Conservation (phyloP, 306 rosid species). For the Datisca glomerata region DNA sequence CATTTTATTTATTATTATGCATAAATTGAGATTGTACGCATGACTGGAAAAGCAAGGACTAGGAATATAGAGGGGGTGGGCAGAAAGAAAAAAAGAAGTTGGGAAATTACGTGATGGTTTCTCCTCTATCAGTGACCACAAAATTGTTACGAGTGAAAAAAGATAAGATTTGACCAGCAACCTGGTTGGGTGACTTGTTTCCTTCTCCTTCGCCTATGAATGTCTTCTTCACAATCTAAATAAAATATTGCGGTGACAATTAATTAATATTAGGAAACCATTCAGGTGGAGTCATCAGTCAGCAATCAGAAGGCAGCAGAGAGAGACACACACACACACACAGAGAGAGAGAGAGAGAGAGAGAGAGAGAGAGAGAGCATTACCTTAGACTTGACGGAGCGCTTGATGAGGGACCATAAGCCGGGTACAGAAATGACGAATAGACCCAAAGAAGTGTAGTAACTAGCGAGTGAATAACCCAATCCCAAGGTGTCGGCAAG, state of each 20-base stretch:
- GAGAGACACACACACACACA: background rate
- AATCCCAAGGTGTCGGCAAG: slow-evolving; percentile 26
- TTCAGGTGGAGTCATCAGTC: too few species aligned
- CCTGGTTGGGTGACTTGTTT: slow-evolving; percentile 44
- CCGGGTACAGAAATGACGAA: slow-evolving; percentile 94
- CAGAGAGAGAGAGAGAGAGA: background rate
- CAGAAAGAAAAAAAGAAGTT: background rate
- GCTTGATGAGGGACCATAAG: slow-evolving; percentile 96
- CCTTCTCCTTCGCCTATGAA: slow-evolving; percentile 40
- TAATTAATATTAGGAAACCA: too few species aligned
- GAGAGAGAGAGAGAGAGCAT: background rate
- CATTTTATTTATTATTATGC: too few species aligned
- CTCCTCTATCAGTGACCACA: slow-evolving; percentile 64
- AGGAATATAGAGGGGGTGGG: too few species aligned
- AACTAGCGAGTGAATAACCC: slow-evolving; percentile 79
- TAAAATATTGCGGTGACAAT: too few species aligned
- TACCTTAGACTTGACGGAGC: slow-evolving; percentile 92
- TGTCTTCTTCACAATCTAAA: slow-evolving; percentile 81
- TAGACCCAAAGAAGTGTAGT: slow-evolving; percentile 90
- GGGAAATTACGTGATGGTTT: slow-evolving; percentile 58
- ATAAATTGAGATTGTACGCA: too few species aligned
- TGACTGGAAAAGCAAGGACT: too few species aligned
- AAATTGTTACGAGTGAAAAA: slow-evolving; percentile 86
- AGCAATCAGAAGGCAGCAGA: too few species aligned
- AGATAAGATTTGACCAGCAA: slow-evolving; percentile 81